Percentiles rank a stretch among this genome's conserved stretches.
Conservation (phyloP, 2,329 filamentous ascomycete genomes). For the Chaetomiaceae sp. region DNA sequence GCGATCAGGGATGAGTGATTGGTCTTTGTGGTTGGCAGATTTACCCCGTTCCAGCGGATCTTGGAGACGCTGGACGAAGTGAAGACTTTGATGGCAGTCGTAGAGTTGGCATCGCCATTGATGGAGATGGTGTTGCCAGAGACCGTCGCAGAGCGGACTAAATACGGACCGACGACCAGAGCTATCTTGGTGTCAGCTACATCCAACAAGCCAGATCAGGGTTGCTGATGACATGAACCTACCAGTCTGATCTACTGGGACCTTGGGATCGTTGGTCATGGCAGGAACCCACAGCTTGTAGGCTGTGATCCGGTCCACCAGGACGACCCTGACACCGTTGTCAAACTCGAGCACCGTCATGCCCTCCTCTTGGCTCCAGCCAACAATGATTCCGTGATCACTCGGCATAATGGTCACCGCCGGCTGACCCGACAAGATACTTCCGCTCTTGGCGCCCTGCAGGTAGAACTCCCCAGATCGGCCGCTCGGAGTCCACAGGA, state of each 20-base stretch:
- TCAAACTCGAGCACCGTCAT: conserved; percentile 1
- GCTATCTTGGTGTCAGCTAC: background rate
- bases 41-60: conserved; percentile 1
- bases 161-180: conserved; percentile 2
- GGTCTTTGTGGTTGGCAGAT: background rate
- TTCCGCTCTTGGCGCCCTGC: background rate
- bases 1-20: conserved; percentile 4
- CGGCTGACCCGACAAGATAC: background rate
- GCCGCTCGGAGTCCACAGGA: conserved; percentile 2
- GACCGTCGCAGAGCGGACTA: conserved; percentile 42
- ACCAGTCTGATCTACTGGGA: conserved; percentile 4
- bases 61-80: background rate
- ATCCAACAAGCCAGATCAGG: too few species aligned
- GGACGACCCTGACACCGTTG: conserved; percentile 1
- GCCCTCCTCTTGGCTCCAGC: background rate
- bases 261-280: conserved; percentile 1
- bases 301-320: conserved; percentile 1
- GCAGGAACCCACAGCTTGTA: conserved; percentile 6
- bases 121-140: conserved; percentile 1
- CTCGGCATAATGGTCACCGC: background rate
- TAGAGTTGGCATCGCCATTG: conserved; percentile 1
- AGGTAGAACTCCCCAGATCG: conserved; percentile 1
- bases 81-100: conserved; percentile 3
- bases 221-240: background rate
- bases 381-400: background rate